Conservation (phyloP, 805 yeast species). For the Citeromyces matritensis region DNA sequence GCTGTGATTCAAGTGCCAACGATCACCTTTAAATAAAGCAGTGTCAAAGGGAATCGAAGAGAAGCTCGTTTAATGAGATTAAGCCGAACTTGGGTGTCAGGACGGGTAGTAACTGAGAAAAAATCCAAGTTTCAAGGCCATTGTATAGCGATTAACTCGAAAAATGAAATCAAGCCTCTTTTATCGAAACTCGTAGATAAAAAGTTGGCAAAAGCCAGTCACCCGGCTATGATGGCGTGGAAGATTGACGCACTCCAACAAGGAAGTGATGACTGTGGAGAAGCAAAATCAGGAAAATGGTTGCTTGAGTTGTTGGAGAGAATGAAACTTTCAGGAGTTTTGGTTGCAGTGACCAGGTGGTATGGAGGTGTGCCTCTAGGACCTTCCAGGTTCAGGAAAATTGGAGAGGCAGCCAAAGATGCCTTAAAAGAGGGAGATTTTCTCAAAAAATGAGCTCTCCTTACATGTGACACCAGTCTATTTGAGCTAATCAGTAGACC, state of each 20-base stretch:
- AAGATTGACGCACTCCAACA: conserved; percentile 31
- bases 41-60: too few species aligned
- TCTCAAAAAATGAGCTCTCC: background rate
- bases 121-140: background rate
- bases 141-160: background rate
- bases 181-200: background rate
- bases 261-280: conserved; percentile 60
- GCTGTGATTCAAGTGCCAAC: too few species aligned
- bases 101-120: background rate
- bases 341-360: conserved; percentile 69
- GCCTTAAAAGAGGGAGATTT: conserved; percentile 25
- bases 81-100: background rate
- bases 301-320: conserved; percentile 38
- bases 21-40: too few species aligned
- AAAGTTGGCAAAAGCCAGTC: conserved; percentile 33
- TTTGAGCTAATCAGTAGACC: too few species aligned
- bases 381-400: conserved; percentile 53
- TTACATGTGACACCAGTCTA: too few species aligned
- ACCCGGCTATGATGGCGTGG: conserved; percentile 69
- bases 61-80: background rate
- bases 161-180: background rate
- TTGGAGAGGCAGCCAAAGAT: conserved; percentile 38
- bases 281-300: conserved; percentile 56
- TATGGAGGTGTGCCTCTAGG: conserved; percentile 72
- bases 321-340: conserved; percentile 30